phyloP scores from a whole-genome alignment of 495 filamentous ascomycete species.

The Sporormia fimetaria region DNA sequence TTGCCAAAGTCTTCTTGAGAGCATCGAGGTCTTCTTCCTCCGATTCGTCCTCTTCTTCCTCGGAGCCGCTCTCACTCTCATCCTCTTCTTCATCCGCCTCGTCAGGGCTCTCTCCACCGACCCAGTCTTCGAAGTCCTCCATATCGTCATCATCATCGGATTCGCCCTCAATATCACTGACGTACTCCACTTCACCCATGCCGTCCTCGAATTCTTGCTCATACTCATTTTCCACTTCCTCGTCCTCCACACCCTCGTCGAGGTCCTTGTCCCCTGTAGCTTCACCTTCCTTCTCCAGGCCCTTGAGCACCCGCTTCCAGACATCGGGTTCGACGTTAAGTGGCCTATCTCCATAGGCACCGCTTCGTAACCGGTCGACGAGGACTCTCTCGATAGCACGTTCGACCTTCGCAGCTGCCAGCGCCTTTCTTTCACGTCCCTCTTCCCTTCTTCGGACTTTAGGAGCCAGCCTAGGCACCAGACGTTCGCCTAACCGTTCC shows the following conservation, averaged over 20 bases:
- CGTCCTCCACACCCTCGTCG: constrained; percentile 74
- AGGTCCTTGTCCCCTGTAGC: constrained; percentile 76
- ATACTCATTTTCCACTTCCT: constrained; percentile 58
- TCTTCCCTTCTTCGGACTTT: constrained; percentile 84
- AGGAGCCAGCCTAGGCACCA: constrained; percentile 83
- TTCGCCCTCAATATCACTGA: constrained; percentile 53
- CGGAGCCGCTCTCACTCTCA: constrained; percentile 26
- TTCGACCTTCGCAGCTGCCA: constrained; percentile 90
- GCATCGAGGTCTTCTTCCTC: constrained; percentile 21
- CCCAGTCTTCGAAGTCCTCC: constrained; percentile 66
- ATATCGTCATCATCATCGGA: constrained; percentile 45
- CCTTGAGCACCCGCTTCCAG: constrained; percentile 94
- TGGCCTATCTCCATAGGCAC: constrained; percentile 89
- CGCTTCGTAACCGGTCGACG: constrained; percentile 79
- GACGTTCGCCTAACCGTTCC: constrained; percentile 74
- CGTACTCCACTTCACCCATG: constrained; percentile 74
- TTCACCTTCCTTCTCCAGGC: constrained; percentile 76
- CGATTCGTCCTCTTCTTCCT: constrained; percentile 36
- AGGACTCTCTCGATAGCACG: constrained; percentile 91
- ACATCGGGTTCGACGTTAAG: constrained; percentile 87
- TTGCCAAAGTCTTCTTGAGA: constrained; percentile 34
- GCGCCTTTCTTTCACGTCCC: constrained; percentile 84
- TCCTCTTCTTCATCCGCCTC: constrained; percentile 34
- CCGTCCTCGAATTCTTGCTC: constrained; percentile 56
- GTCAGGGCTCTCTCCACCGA: constrained; percentile 50